Evolutionary conservation across 2,329 filamentous ascomycete genomes (phyloP).

Genomic region (Alternaria ethzedia): DNA sequence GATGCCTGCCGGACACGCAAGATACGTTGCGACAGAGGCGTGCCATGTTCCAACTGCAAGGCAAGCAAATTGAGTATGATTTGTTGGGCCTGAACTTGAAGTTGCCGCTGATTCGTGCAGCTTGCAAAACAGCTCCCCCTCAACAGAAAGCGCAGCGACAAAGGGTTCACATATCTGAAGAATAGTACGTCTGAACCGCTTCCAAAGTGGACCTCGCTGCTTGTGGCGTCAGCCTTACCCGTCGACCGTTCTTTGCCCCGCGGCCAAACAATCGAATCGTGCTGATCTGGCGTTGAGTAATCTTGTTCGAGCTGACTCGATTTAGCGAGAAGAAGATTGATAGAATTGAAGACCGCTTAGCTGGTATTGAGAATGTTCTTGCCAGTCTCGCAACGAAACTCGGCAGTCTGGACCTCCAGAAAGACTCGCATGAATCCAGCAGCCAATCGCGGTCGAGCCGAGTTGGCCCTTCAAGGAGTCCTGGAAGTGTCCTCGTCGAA

Average conservation of each 20-base stretch:
- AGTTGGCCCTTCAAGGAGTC: constrained; percentile 17
- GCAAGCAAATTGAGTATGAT: constrained; percentile 45
- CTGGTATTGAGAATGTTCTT: constrained; percentile 55
- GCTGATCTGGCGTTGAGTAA: background rate
- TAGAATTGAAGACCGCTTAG: constrained; percentile 58
- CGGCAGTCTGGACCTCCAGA: constrained; percentile 30
- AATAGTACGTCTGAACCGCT: constrained; percentile 38
- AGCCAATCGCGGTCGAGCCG: constrained; percentile 35
- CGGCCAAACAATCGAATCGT: background rate
- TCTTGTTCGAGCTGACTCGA: constrained; percentile 10
- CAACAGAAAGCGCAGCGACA: constrained; percentile 41
- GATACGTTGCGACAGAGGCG: constrained; percentile 42
- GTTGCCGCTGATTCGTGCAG: constrained; percentile 24
- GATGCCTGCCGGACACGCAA: constrained; percentile 45
- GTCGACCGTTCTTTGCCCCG: background rate
- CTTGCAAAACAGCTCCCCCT: constrained; percentile 42
- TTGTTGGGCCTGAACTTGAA: background rate
- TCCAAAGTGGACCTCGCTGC: background rate
- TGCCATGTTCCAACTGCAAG: constrained; percentile 47
- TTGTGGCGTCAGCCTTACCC: background rate
- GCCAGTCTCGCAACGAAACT: constrained; percentile 44
- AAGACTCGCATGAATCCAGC: constrained; percentile 26
- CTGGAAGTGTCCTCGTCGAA: constrained; percentile 28
- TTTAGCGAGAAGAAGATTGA: constrained; percentile 61
- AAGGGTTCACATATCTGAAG: constrained; percentile 46